phyloP scores from a whole-genome alignment of 768 basidiomycete genomes.

The Tulasnella sp. region DNA sequence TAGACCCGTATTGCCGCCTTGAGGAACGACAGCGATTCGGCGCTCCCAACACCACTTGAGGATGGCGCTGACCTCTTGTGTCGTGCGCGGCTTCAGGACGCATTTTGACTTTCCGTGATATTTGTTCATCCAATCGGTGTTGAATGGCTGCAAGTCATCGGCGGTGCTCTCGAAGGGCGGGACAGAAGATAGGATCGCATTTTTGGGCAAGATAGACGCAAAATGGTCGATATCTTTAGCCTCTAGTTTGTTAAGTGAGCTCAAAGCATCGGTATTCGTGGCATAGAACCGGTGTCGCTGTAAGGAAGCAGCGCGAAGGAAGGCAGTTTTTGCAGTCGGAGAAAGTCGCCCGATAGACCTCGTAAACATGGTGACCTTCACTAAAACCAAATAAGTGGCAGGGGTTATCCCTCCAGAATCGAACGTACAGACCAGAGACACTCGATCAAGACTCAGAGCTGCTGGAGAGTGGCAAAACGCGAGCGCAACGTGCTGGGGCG shows the following conservation, averaged over 20 bases:
- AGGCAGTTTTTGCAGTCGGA: neutral
- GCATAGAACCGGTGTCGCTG: neutral
- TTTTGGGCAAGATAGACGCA: slow-evolving; percentile 45
- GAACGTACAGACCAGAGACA: too few relatives aligned
- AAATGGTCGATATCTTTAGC: slow-evolving; percentile 54
- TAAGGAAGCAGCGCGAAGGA: neutral
- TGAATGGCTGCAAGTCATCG: slow-evolving; percentile 65
- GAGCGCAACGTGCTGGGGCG: too few relatives aligned
- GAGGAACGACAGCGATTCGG: slow-evolving; percentile 83
- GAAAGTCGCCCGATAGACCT: neutral
- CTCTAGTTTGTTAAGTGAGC: slow-evolving; percentile 27
- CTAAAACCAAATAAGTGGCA: too few relatives aligned
- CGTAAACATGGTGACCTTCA: too few relatives aligned
- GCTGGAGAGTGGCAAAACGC: too few relatives aligned
- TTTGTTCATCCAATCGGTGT: slow-evolving; percentile 94
- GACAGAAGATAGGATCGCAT: slow-evolving; percentile 57
- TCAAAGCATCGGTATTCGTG: neutral
- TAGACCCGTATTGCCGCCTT: slow-evolving; percentile 96
- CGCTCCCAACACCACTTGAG: slow-evolving; percentile 75
- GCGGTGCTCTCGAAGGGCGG: slow-evolving; percentile 29
- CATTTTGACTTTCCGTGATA: slow-evolving; percentile 75
- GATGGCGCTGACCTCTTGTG: slow-evolving; percentile 77
- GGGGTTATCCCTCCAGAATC: too few relatives aligned
- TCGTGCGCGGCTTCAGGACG: slow-evolving; percentile 79
- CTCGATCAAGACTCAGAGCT: too few relatives aligned